Evolutionary conservation across 2,329 filamentous ascomycete genomes (phyloP).

Genomic region (Aspergillaceae sp.): DNA sequence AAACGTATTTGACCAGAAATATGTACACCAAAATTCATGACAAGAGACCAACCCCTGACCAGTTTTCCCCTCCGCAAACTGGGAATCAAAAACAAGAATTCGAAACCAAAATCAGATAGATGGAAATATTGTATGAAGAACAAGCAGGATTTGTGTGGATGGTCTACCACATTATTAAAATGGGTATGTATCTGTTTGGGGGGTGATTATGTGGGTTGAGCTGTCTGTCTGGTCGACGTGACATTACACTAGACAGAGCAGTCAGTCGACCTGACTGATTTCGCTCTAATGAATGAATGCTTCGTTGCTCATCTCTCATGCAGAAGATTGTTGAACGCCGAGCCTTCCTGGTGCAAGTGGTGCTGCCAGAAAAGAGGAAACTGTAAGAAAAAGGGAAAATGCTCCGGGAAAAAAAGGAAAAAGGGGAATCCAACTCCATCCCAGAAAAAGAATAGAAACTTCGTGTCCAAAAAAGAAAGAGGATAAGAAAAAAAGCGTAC

Average conservation of each 20-base stretch:
- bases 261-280: conserved; percentile 7
- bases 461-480: conserved; percentile 12
- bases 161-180: conserved; percentile 15
- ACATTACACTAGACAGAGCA: neutral
- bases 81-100: conserved; percentile 3
- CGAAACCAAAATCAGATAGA: neutral
- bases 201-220: no score
- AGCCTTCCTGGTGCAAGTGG: conserved; percentile 13
- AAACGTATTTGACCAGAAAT: conserved; percentile 6
- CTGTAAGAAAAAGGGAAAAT: conserved; percentile 7
- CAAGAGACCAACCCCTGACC: conserved; percentile 1
- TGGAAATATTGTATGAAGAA: neutral
- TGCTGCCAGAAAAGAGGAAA: conserved; percentile 12
- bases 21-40: conserved; percentile 10
- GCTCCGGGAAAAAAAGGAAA: conserved; percentile 13
- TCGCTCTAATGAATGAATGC: conserved; percentile 14
- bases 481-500: conserved; percentile 8
- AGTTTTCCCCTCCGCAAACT: neutral
- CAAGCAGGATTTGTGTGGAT: conserved; percentile 4
- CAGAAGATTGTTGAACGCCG: conserved; percentile 21
- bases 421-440: conserved; percentile 22
- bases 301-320: conserved; percentile 24
- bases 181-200: no score
- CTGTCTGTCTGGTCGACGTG: no score
- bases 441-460: conserved; percentile 11